Base-by-base conservation (phyloP, 768 basidiomycete genomes). In the Suillus ampliporus region DNA sequence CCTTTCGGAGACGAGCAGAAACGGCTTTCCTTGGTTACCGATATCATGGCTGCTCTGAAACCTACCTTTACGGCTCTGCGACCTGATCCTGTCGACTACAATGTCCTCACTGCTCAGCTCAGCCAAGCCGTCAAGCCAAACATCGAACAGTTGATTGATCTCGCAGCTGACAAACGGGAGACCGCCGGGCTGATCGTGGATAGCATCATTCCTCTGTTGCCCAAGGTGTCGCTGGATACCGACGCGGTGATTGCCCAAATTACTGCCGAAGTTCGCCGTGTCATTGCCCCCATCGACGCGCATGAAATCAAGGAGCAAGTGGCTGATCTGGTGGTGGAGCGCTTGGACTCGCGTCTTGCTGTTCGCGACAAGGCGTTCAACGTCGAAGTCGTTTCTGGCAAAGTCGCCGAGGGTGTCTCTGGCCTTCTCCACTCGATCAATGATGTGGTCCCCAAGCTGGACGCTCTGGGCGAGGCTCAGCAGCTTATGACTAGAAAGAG, bases 271-370 rank as follows among this genome's bases (percentile, higher is more conserved):
- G 83, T 95, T 46, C 85, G 89, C 58, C 83, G 84, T 26, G 84
- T 87, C 31, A 88, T 91, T 62, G 88, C 86, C 0, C 90, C 89
- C 0, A 84, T 94, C 26, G 93, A 95, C 69, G 86, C 91, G 0
- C 91, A 93, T 67, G 90, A 91, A 72, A 91, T 95, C 72, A 93
- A 92, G 79, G 93, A 94, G 69, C 91, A 92, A 69, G 92, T 95
- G 0, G 90, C 93, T 2, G 93, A 94, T 71, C 84, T 94, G 34
- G 93, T 95, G 2, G 90, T 95, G 9, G 93, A 93, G 71, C 86
- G 93, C 31, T 81, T 95, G 13, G 90, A 94, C 68, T 89, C 92
- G 13, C 86, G 92, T 21, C 81, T 95, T 53, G 84, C 91, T 41
- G 88, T 92, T 31, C 84, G 92, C 10, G 92, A 94, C 73, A 87